Conservation (phyloP, 352 stramenopile genomes). For the Phytophthora sp. region DNA sequence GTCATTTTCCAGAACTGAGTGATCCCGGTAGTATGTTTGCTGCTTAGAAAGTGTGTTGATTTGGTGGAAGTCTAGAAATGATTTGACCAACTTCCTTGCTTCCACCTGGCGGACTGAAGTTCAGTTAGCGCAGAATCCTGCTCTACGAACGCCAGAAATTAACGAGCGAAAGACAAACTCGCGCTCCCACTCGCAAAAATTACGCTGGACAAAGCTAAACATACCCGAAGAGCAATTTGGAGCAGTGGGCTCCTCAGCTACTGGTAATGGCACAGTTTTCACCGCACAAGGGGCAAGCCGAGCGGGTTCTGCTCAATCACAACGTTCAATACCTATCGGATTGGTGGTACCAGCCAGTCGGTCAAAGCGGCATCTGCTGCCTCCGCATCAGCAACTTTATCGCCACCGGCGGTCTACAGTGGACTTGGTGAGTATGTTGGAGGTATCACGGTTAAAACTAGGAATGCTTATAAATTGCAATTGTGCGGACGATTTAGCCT, state of each 20-base stretch:
- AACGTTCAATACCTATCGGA: conserved; percentile 21
- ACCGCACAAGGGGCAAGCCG: conserved; percentile 17
- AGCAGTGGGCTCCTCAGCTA: conserved; percentile 9
- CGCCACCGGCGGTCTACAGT: conserved; percentile 25
- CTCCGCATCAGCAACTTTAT: conserved; percentile 34
- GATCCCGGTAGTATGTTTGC: conserved; percentile 36
- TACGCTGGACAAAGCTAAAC: conserved; percentile 55
- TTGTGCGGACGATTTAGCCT: conserved; percentile 16
- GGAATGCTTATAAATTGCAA: neutral
- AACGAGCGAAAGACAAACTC: conserved; percentile 46
- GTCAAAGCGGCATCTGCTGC: conserved; percentile 22
- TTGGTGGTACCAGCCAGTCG: conserved; percentile 17
- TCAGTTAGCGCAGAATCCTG: conserved; percentile 23
- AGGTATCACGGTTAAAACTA: neutral
- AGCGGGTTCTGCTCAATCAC: conserved; percentile 24
- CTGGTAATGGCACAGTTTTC: conserved; percentile 11
- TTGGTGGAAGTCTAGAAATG: neutral
- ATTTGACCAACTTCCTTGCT: conserved; percentile 9
- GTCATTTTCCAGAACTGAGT: conserved; percentile 62
- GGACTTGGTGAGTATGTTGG: conserved; percentile 22
- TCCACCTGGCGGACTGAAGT: neutral
- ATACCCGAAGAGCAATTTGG: conserved; percentile 34
- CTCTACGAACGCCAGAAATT: conserved; percentile 21
- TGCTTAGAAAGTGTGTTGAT: neutral
- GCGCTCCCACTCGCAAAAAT: conserved; percentile 48